phyloP scores from a whole-genome alignment of 208 protist species.

The Acanthamoeba castellanii region DNA sequence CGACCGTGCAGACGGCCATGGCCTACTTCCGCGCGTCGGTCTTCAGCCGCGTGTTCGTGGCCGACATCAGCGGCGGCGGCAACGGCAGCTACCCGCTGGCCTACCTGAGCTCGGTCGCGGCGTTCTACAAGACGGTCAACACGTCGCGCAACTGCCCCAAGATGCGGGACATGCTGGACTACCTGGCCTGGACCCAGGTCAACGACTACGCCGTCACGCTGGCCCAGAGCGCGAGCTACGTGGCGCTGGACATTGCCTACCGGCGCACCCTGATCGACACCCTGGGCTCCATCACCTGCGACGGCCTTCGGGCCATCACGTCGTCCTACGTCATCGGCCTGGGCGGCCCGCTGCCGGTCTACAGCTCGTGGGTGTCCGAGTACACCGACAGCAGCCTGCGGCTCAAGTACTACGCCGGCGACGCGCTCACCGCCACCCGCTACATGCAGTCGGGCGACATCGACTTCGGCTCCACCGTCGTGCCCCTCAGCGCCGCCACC shows the following conservation, averaged over 20 bases:
- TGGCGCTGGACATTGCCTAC: slow-evolving; percentile 32
- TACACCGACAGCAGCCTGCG: background rate
- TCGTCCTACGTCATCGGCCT: background rate
- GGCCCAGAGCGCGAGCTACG: background rate
- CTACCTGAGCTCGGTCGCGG: background rate
- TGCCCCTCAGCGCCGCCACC: background rate
- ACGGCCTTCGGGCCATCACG: background rate
- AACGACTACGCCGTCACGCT: slow-evolving; percentile 34
- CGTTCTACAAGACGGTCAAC: background rate
- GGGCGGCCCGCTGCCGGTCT: slow-evolving; percentile 7
- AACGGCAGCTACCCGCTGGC: slow-evolving; percentile 31
- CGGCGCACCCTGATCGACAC: slow-evolving; percentile 2
- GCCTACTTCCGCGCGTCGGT: slow-evolving; percentile 8
- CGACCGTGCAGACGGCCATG: slow-evolving; percentile 20
- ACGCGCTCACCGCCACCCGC: background rate
- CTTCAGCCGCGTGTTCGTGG: background rate
- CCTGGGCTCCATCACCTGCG: slow-evolving; percentile 42
- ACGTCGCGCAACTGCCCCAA: background rate
- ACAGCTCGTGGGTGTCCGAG: slow-evolving; percentile 35
- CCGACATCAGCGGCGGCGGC: slow-evolving; percentile 13
- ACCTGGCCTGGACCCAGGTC: background rate
- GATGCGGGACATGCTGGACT: background rate
- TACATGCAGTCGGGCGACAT: slow-evolving; percentile 30
- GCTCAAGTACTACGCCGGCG: slow-evolving; percentile 40
- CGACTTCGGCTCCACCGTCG: slow-evolving; percentile 7